Conservation (phyloP, 108 stramenopile species). For the Skeletonema menzelii region DNA sequence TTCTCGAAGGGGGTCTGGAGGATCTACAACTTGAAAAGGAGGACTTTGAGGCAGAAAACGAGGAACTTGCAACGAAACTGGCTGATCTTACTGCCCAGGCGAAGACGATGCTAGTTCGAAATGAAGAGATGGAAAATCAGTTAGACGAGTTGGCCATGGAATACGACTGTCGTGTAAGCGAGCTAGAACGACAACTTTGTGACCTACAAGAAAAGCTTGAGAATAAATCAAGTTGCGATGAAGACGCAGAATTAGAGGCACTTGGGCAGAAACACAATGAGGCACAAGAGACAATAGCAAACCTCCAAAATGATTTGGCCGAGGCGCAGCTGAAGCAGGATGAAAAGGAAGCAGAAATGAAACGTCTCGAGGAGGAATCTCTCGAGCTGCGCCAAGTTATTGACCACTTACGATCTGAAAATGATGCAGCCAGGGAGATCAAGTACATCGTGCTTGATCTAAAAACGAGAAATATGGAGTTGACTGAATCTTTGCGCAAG, state of each 20-base stretch:
- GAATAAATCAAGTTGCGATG: conserved; percentile 1
- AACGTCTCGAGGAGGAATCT: conserved; percentile 14
- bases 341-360: not conserved
- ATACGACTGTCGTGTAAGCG: conserved; percentile 26
- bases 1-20: not conserved
- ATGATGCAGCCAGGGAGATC: conserved; percentile 19
- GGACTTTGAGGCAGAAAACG: conserved; percentile 19
- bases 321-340: not conserved
- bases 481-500: conserved; percentile 7
- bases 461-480: conserved; percentile 18
- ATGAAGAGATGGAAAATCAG: conserved; percentile 35
- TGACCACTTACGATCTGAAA: conserved; percentile 19
- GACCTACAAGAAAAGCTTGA: conserved; percentile 2
- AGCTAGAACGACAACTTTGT: conserved; percentile 10
- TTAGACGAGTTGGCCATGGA: conserved; percentile 22
- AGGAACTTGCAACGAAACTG: conserved; percentile 20
- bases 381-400: conserved; percentile 10
- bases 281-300: conserved; percentile 10
- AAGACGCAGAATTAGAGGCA: not conserved
- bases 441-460: conserved; percentile 25
- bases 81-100: conserved; percentile 35
- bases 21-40: conserved; percentile 2
- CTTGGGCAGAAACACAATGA: conserved; percentile 6
- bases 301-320: conserved; percentile 2
- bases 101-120: conserved; percentile 36